A percentile compares a stretch with the other conserved stretches of the same genome.
phyloP scores from a whole-genome alignment of 2,329 filamentous ascomycete species.

The Fusarium sambucinum region DNA sequence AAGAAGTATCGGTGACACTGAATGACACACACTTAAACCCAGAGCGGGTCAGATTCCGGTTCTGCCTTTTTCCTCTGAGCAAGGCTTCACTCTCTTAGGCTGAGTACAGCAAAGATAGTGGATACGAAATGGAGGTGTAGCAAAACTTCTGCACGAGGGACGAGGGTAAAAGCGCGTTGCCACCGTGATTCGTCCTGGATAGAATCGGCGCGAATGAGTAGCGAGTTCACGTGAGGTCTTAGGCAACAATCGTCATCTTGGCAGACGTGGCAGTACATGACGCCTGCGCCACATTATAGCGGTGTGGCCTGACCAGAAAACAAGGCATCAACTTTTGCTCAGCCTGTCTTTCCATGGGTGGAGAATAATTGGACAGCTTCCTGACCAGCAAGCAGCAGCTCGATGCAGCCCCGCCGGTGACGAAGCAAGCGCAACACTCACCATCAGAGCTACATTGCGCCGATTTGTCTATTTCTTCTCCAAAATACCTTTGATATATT shows the following conservation, averaged over 20 bases:
- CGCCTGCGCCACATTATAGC: constrained; percentile 33
- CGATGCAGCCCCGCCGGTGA: constrained; percentile 50
- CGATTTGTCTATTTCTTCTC: constrained; percentile 24
- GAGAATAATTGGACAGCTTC: constrained; percentile 53
- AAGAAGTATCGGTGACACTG: constrained; percentile 39
- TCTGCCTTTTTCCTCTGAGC: constrained; percentile 35
- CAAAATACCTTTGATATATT: constrained; percentile 41
- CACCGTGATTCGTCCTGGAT: constrained; percentile 38
- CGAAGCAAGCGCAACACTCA: constrained; percentile 47
- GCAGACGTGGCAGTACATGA: constrained; percentile 31
- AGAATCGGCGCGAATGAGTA: constrained; percentile 51
- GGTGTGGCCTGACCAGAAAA: constrained; percentile 33
- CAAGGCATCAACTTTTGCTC: constrained; percentile 44
- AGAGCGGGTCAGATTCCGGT: constrained; percentile 17
- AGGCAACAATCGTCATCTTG: constrained; percentile 50
- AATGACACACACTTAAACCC: constrained; percentile 24
- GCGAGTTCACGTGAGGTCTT: constrained; percentile 54
- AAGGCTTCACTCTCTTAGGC: constrained; percentile 34
- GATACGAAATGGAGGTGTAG: constrained; percentile 23
- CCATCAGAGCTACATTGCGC: constrained; percentile 41
- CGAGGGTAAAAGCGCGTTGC: constrained; percentile 37
- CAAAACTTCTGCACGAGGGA: constrained; percentile 34
- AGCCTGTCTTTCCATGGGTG: no score
- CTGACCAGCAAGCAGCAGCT: constrained; percentile 31
- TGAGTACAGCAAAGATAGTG: constrained; percentile 12